Base-by-base conservation (phyloP, 2,329 filamentous ascomycete species). In the Penicillium sp. region DNA sequence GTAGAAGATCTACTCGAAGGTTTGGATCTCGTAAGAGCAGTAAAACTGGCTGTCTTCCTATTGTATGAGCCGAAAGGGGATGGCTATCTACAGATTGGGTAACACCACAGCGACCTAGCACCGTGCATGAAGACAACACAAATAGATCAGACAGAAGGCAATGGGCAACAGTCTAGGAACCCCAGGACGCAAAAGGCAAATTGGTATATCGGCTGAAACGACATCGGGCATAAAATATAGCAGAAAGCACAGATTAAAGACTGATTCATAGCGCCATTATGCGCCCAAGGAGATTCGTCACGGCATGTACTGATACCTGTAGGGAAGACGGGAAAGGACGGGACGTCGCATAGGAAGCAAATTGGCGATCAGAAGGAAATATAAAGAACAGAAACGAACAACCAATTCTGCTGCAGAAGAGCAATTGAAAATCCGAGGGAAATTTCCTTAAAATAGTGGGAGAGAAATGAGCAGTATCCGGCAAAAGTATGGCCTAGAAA, bases 201-300 rank as follows among this genome's bases (percentile, higher is more conserved):
- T 64, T 67, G 66, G 67, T 69, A 70, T 69, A 66, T 68, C 55
- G 59, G 60, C 67, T 63, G 61, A 54, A 66, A 68, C 64, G 59
- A 64, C 66, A 61, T 60, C 51, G 61, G 60, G 63, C 55, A 61
- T 37, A 31, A 41, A 52, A 54, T 37, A 37, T 53, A 61, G 44
- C 51, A 44, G 39, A 57, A 51, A 52, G 43, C 57, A 62, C 47
- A 61, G 43, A 64, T 54, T 59, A 55, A 33, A 44, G 37, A 54
- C 51, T 22, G 18, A 56, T 56, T 39, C 33, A 37, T 16, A 49
- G 36, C 51, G 57, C 61, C 58, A 57, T 47, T 16, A 19, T 16
- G 31, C 35, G 46, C 51, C 36, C 54, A 62, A 63, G 59, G 58
- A 62, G 61, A 68, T 54, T 65, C 66, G 62, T 67, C 63, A 61